Evolutionary conservation across 2,329 filamentous ascomycete genomes (phyloP).

Genomic region (Leptographium galeiforme): DNA sequence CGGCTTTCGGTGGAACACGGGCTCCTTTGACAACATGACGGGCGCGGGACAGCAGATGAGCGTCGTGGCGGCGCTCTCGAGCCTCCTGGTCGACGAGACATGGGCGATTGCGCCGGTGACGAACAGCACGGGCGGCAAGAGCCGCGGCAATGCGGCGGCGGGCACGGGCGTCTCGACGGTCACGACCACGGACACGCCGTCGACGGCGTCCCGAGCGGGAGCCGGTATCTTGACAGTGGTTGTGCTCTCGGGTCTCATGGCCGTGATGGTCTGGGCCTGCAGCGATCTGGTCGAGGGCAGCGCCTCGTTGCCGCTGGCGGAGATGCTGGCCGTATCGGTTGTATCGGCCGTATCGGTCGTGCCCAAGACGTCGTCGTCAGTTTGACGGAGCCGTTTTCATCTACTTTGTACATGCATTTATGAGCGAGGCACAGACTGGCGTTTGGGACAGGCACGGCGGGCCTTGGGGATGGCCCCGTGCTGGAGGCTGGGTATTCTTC

Average conservation of each 20-base stretch:
- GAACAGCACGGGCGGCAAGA: conserved; percentile 18
- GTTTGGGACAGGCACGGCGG: too few species aligned
- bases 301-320: background rate
- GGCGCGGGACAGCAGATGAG: conserved; percentile 41
- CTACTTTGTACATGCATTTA: too few species aligned
- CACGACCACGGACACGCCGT: conserved; percentile 29
- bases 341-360: too few species aligned
- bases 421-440: too few species aligned
- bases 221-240: conserved; percentile 51
- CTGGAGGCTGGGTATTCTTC: too few species aligned
- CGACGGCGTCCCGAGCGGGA: too few species aligned
- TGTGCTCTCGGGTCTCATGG: conserved; percentile 29
- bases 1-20: conserved; percentile 47
- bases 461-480: too few species aligned
- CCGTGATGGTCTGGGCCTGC: conserved; percentile 26
- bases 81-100: conserved; percentile 23
- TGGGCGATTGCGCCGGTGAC: conserved; percentile 18
- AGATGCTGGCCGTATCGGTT: too few species aligned
- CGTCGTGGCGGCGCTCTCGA: conserved; percentile 33
- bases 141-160: background rate
- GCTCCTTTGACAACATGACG: conserved; percentile 25
- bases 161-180: conserved; percentile 26
- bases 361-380: too few species aligned
- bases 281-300: conserved; percentile 5
- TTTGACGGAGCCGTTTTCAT: too few species aligned